Base-by-base conservation (phyloP, 495 filamentous ascomycete genomes). In the Penicillium malachiteum region DNA sequence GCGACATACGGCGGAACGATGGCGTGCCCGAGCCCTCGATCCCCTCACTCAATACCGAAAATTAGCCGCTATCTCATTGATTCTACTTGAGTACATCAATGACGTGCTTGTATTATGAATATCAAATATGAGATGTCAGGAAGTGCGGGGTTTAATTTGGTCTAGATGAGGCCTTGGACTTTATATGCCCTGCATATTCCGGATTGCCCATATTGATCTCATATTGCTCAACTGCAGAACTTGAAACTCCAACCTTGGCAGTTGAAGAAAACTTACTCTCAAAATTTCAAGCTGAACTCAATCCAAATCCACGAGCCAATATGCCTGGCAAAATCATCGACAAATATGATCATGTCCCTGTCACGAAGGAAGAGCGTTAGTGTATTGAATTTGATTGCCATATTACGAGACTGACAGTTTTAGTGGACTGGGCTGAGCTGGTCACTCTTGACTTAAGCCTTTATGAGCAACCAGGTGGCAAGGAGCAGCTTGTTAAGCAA, bases 351-450 rank as follows among this genome's bases (percentile, higher is more conserved):
- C 76, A 80, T 32, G 73, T 78, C 44, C 77, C 77, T 16, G 75
- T 69, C 32, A 80, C 77, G 2, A 69, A 80, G 49, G 76, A 70
- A 55, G 60, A 77, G 46, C 66, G 76, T 78, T 42, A 65, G 76
- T 57, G 9, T 0, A 46, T 32, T 5, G 3, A 33, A 14, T 44
- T 7, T 13, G 10, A 6, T 1, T 21, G 8, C 26, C 43, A 32
- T 46, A 21, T 3, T 12, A 44, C 21, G 18, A 7, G 13, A 31
- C 14, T 41, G 6, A 16, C 60, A 62, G 42, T 21, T 9, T 7
- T 26, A 78, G 71, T 82, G 39, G 69, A 74, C 41, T 84, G 79
- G 80, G 80, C 81, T 16, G 81, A 85, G 16, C 73, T 85, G 5
- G 65, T 81, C 21, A 83, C 77, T 9, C 70, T 85, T 11, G 81